These are phyloP conservation scores for Kokia cookei DNA, from an alignment of 441 rosid species.

Conservation along the genomic window DNA sequence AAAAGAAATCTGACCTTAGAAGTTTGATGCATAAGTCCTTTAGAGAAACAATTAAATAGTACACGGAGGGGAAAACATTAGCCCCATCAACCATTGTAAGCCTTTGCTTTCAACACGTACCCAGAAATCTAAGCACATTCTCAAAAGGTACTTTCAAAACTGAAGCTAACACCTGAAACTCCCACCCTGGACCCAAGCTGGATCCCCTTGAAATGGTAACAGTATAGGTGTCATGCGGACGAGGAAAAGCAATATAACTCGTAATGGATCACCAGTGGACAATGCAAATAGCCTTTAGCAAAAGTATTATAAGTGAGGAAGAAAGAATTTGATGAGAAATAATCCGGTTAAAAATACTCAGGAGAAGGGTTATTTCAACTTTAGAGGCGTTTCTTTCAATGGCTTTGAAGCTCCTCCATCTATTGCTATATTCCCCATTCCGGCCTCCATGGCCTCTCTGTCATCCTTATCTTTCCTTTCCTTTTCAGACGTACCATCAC, in stretches of 20 bases:
- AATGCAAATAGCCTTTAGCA: not conserved
- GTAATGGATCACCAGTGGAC: not conserved
- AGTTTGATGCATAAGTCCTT: not conserved
- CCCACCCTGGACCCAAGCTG: not conserved
- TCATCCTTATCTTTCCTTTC: constrained; percentile 37
- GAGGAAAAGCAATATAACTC: not conserved
- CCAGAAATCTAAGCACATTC: not conserved
- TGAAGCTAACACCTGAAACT: not conserved
- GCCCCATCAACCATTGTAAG: not conserved
- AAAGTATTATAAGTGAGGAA: not conserved
- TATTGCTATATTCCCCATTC: constrained; percentile 49
- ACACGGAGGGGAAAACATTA: not conserved
- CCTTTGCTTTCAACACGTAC: not conserved
- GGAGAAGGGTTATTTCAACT: not conserved
- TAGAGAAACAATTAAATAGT: not conserved
- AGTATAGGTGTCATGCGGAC: not conserved
- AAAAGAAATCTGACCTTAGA: not conserved
- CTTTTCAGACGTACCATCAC: constrained; percentile 17
- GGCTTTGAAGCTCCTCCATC: constrained; percentile 25
- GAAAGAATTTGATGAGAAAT: not conserved
- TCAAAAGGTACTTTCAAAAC: constrained; percentile 1
- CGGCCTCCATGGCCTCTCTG: constrained; percentile 56
- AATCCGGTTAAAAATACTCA: not conserved
- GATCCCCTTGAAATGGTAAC: not conserved
- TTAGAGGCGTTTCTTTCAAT: constrained; percentile 13